Evolutionary conservation across 1,139 yeast species (phyloP), one percentile per base, ranked within the genome.

Genomic region (Yamadazyma dushanensis): DNA sequence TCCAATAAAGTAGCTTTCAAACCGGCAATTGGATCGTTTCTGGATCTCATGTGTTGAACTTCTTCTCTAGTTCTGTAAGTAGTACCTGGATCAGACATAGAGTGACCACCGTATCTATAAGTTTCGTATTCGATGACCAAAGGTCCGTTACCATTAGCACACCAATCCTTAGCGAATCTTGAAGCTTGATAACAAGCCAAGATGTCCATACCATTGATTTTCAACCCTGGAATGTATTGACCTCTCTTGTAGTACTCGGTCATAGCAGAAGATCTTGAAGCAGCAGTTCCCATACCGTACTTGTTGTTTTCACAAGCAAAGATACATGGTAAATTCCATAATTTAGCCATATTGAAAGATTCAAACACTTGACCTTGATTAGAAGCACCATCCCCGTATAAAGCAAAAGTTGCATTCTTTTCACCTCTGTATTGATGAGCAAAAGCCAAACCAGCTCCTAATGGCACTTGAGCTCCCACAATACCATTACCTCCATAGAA

Each of bases 1-100:
- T 89, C 97, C 56, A 90, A 66, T 54, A 92, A 73, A 44, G 80
- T 84, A 57, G 82, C 81, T 79, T 90, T 90, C 61, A 92, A 80
- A 50, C 97, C 97, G 41, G 96, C 92, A 66, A 92, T 89, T 55
- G 97, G 97, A 66, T 92, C 98, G 64, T 85, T 89, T 75, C 90
- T 84, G 32, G 97, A 88, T 77, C 98, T 85, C 97, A 92, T 90
- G 76, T 92, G 94, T 73, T 90, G 97, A 53, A 92, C 95, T 76
- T 92, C 98, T 73, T 92, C 98, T 76, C 98, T 89, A 61, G 98
- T 92, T 80, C 97, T 83, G 82, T 92, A 92, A 50, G 97, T 90
- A 65, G 97, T 92, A 78, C 97, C 97, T 57, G 97, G 97, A 70
- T 92, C 97, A 51, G 97, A 90, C 97, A 92, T 92, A 54, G 98